Conservation (phyloP, 2,329 filamentous ascomycete genomes). For the Gaeumannomyces tritici region DNA sequence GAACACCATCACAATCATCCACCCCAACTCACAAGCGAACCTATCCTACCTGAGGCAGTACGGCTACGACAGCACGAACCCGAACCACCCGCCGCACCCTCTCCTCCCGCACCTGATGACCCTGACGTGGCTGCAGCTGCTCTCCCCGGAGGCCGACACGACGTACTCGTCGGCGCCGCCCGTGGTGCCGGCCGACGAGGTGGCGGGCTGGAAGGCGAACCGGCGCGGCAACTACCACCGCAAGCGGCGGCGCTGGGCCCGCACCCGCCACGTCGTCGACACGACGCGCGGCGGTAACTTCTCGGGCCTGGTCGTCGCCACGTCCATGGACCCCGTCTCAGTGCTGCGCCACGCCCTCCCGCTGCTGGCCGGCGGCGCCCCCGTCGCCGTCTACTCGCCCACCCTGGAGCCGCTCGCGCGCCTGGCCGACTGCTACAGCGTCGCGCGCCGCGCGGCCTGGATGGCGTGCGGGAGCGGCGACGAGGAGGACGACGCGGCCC, state of each 20-base stretch:
- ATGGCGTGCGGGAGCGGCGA: conserved; percentile 11
- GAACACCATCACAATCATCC: conserved; percentile 74
- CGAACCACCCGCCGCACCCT: conserved; percentile 61
- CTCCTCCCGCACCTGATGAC: conserved; percentile 73
- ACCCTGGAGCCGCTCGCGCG: conserved; percentile 69
- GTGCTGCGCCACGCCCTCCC: conserved; percentile 70
- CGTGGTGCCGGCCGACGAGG: conserved; percentile 44
- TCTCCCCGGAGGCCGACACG: conserved; percentile 65
- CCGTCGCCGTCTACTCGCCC: conserved; percentile 77
- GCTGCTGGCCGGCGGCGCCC: conserved; percentile 71
- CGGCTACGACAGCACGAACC: conserved; percentile 64
- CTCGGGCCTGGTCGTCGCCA: conserved; percentile 74
- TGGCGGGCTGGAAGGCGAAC: conserved; percentile 67
- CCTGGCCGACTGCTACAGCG: conserved; percentile 76
- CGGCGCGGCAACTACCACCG: conserved; percentile 80
- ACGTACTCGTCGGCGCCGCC: conserved; percentile 61
- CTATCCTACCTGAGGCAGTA: conserved; percentile 84
- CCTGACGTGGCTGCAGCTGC: conserved; percentile 84
- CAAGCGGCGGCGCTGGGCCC: conserved; percentile 76
- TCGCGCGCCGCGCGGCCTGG: conserved; percentile 70
- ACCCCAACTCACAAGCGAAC: conserved; percentile 79
- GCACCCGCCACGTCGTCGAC: conserved; percentile 63
- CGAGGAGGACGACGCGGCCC: background rate
- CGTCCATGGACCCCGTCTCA: conserved; percentile 68
- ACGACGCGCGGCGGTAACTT: conserved; percentile 67